Evolutionary conservation across 495 filamentous ascomycete species (phyloP).

Genomic region (Podospora anserina): DNA sequence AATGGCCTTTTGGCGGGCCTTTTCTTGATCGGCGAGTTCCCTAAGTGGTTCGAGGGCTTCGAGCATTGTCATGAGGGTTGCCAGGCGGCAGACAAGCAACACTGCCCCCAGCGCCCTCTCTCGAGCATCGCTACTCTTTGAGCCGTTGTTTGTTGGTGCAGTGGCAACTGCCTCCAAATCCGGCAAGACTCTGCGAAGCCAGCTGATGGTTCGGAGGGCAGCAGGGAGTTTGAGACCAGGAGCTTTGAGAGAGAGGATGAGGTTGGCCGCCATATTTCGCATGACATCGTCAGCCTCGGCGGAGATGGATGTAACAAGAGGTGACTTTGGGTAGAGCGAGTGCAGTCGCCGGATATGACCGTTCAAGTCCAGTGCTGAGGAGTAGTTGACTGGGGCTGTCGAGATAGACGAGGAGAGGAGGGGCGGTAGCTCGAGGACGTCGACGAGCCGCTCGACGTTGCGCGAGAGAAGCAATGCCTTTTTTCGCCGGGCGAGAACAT

Average conservation of each 20-base stretch:
- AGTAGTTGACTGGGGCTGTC: constrained; percentile 62
- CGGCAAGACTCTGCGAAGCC: constrained; percentile 82
- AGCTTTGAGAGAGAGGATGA: constrained; percentile 71
- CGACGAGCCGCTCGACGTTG: constrained; percentile 85
- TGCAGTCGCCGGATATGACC: constrained; percentile 90
- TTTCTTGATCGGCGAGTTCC: constrained; percentile 88
- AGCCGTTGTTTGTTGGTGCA: not conserved
- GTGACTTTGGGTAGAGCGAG: constrained; percentile 74
- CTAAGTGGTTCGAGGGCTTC: constrained; percentile 81
- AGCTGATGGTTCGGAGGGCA: constrained; percentile 87
- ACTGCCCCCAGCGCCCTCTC: constrained; percentile 71
- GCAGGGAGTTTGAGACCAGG: constrained; percentile 84
- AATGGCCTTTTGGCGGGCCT: constrained; percentile 40
- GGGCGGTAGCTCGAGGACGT: constrained; percentile 87
- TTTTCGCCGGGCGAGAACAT: constrained; percentile 69
- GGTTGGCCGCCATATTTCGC: constrained; percentile 80
- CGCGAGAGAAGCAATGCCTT: constrained; percentile 80
- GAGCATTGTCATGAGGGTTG: constrained; percentile 74
- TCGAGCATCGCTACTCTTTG: constrained; percentile 46
- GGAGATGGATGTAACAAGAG: constrained; percentile 68
- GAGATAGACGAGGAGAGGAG: constrained; percentile 64
- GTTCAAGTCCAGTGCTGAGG: constrained; percentile 85
- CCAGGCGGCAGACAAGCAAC: constrained; percentile 82
- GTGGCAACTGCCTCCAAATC: constrained; percentile 54
- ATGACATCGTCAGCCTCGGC: constrained; percentile 82